phyloP scores from a whole-genome alignment of 352 stramenopile genomes.

The Globisporangium okanoganense region DNA sequence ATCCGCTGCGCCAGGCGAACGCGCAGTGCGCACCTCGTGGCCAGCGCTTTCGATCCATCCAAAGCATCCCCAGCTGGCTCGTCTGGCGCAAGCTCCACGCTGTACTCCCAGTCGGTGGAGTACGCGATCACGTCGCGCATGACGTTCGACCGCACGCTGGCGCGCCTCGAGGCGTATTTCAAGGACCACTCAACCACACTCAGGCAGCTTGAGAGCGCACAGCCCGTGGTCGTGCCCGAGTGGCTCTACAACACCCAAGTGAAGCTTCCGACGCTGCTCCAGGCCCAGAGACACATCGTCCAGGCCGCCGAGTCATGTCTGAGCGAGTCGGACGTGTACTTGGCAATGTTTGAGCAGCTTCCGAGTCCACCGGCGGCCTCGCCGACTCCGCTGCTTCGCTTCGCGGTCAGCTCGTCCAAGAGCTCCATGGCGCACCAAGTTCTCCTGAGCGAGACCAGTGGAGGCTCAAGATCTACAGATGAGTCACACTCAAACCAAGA shows the following conservation, averaged over 20 bases:
- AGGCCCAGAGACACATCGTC: slow-evolving; percentile 55
- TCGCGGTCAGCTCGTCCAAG: slow-evolving; percentile 41
- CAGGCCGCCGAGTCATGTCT: slow-evolving; percentile 53
- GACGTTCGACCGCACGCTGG: slow-evolving; percentile 38
- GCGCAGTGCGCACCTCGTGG: slow-evolving; percentile 51
- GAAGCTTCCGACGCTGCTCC: slow-evolving; percentile 55
- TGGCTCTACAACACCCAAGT: slow-evolving; percentile 15
- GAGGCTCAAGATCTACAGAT: neutral
- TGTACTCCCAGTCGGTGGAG: slow-evolving; percentile 61
- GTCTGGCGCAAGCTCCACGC: neutral
- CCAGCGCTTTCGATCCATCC: slow-evolving; percentile 18
- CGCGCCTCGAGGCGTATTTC: slow-evolving; percentile 41
- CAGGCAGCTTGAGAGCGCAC: slow-evolving; percentile 19
- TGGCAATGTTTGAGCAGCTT: slow-evolving; percentile 58
- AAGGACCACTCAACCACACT: slow-evolving; percentile 21
- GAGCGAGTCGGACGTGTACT: slow-evolving; percentile 67
- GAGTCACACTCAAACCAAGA: neutral
- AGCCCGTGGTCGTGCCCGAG: slow-evolving; percentile 1
- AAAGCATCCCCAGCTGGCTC: neutral
- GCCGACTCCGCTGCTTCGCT: slow-evolving; percentile 34
- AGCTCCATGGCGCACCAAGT: slow-evolving; percentile 42
- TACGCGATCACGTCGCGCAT: slow-evolving; percentile 47
- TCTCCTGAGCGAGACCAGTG: slow-evolving; percentile 17
- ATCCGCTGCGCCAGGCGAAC: slow-evolving; percentile 37
- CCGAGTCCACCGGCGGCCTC: slow-evolving; percentile 27